A percentile compares a stretch with the other conserved stretches of the same genome.
phyloP scores from a whole-genome alignment of 305 asterid genomes.

The Fraxinus latifolia region DNA sequence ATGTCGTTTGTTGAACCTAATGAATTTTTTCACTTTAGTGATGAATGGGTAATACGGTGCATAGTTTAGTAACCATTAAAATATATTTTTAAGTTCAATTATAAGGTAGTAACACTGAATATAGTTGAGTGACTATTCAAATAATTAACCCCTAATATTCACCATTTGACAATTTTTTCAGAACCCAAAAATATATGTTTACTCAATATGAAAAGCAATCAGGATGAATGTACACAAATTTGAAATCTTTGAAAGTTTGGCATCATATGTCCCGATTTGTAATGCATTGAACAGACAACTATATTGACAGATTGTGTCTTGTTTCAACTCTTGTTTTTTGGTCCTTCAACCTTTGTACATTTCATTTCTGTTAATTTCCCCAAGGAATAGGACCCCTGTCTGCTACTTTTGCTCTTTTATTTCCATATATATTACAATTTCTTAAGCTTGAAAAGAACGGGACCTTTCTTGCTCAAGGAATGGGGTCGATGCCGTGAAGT shows the following conservation, averaged over 20 bases:
- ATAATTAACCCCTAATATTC: too few relatives aligned
- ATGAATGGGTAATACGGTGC: too few relatives aligned
- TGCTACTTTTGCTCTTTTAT: conserved; percentile 25
- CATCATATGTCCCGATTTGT: conserved; percentile 12
- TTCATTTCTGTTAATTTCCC: conserved; percentile 19
- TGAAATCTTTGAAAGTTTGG: not conserved
- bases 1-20: too few relatives aligned
- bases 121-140: too few relatives aligned
- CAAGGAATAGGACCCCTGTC: conserved; percentile 41
- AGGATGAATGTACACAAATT: not conserved
- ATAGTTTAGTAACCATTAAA: too few relatives aligned
- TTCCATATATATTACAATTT: conserved; percentile 9
- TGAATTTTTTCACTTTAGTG: too few relatives aligned
- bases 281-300: conserved; percentile 24
- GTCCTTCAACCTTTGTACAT: conserved; percentile 20
- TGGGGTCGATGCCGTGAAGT: not conserved
- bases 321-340: conserved; percentile 19
- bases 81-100: too few relatives aligned
- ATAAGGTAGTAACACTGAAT: too few relatives aligned
- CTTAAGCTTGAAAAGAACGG: conserved; percentile 33
- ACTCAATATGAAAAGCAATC: not conserved
- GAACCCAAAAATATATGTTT: not conserved
- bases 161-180: not conserved
- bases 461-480: conserved; percentile 31
- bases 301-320: conserved; percentile 13